Conservation (phyloP, 441 rosid species). For the Gossypium laxum region DNA sequence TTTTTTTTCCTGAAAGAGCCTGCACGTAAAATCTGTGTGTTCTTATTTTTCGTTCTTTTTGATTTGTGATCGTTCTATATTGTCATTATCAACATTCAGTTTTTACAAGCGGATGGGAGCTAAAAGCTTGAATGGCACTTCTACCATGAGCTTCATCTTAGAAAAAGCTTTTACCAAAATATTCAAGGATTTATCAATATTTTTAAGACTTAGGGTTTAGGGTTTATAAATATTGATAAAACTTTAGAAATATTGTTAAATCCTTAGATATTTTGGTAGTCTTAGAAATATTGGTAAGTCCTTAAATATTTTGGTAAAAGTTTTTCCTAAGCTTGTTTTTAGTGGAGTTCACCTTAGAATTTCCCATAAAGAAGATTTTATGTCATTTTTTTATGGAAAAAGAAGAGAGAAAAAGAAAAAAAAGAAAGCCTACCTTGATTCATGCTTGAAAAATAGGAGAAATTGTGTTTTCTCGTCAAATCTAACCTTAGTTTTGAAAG, state of each 20-base stretch:
- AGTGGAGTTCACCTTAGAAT: too few species aligned
- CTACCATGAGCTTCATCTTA: not conserved
- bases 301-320: not conserved
- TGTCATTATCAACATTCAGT: too few species aligned
- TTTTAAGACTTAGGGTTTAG: too few species aligned
- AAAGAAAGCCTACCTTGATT: not conserved
- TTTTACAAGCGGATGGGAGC: not conserved
- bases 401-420: not conserved
- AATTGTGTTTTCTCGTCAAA: too few species aligned
- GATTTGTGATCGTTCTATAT: too few species aligned
- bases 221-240: not conserved
- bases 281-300: not conserved
- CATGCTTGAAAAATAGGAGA: not conserved
- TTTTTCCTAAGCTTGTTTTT: not conserved
- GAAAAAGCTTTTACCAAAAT: not conserved
- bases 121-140: not conserved
- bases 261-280: not conserved
- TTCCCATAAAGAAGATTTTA: too few species aligned
- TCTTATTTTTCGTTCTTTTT: too few species aligned
- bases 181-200: too few species aligned
- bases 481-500: too few species aligned
- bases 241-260: too few species aligned
- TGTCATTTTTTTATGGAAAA: not conserved
- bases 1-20: too few species aligned
- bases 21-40: too few species aligned